Percentiles rank a stretch among this genome's conserved stretches.
Evolutionary conservation across 371 early-diverging fungal genomes (phyloP).

Genomic region (Chytridium lagenaria): DNA sequence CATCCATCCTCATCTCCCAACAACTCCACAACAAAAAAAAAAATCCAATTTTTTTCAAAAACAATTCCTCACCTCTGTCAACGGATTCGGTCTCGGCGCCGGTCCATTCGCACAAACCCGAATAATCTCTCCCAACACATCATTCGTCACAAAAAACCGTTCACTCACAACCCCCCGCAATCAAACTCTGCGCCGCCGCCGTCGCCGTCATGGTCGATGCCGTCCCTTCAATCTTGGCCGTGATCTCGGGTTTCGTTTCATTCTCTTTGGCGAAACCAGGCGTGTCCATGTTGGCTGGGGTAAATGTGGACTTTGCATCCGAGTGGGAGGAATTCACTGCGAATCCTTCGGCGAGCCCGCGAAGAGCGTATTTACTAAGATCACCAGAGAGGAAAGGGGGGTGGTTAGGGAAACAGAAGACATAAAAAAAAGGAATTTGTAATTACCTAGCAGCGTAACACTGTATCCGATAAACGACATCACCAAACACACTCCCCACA

Average conservation of each 20-base stretch:
- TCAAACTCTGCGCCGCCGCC: slow-evolving; percentile 38
- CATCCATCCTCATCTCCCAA: too few relatives aligned
- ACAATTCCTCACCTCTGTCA: slow-evolving; percentile 34
- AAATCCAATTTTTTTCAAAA: neutral
- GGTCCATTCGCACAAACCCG: slow-evolving; percentile 34
- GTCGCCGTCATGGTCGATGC: slow-evolving; percentile 34
- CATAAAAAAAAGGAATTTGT: too few relatives aligned
- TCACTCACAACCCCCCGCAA: slow-evolving; percentile 36
- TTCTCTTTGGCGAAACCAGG: slow-evolving; percentile 52
- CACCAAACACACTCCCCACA: too few relatives aligned
- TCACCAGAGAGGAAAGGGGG: neutral
- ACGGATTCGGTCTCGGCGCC: slow-evolving; percentile 42
- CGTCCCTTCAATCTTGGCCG: slow-evolving; percentile 49
- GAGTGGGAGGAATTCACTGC: slow-evolving; percentile 46
- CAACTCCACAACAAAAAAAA: too few relatives aligned
- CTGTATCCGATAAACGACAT: slow-evolving; percentile 48
- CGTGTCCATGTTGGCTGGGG: slow-evolving; percentile 55
- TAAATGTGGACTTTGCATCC: slow-evolving; percentile 43
- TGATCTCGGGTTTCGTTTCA: slow-evolving; percentile 52
- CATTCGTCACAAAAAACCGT: slow-evolving; percentile 42
- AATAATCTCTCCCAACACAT: slow-evolving; percentile 41
- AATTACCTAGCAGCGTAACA: neutral
- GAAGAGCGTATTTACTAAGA: slow-evolving; percentile 49
- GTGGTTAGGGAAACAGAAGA: neutral
- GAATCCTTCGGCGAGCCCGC: slow-evolving; percentile 51